phyloP scores from a whole-genome alignment of 2,329 filamentous ascomycete species.

The Fusarium solani-melongenae region DNA sequence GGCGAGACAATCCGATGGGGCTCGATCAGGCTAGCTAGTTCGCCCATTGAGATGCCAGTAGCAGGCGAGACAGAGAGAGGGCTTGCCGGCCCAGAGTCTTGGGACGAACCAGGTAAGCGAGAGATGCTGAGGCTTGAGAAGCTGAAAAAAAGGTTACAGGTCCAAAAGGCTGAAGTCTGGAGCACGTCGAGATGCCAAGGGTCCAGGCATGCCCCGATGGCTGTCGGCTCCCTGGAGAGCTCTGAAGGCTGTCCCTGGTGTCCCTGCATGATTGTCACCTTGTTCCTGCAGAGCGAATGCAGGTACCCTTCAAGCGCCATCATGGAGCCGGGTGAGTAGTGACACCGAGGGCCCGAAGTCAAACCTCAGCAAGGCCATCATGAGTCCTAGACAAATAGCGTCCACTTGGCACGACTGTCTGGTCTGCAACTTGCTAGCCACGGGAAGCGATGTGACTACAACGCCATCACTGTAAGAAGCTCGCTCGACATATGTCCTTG shows the following conservation, averaged over 20 bases:
- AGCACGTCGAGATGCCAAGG: conserved; percentile 25
- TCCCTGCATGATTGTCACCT: conserved; percentile 16
- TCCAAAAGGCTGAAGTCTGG: conserved; percentile 4
- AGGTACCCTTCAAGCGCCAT: conserved; percentile 11
- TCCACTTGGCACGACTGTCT: not conserved
- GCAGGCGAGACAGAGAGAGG: not conserved
- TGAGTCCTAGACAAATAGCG: not conserved
- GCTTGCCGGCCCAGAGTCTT: not conserved
- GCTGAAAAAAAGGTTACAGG: conserved; percentile 4
- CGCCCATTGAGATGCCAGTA: not conserved
- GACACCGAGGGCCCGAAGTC: conserved; percentile 6
- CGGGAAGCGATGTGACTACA: not conserved
- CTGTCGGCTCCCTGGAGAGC: conserved; percentile 14
- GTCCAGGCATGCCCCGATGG: conserved; percentile 27
- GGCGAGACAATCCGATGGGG: conserved; percentile 10
- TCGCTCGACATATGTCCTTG: not conserved
- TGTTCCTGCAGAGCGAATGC: conserved; percentile 24
- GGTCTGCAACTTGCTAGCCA: not conserved
- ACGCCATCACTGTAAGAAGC: not conserved
- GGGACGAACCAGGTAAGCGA: not conserved
- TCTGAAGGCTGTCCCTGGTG: not conserved
- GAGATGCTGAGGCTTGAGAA: not conserved
- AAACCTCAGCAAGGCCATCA: not conserved
- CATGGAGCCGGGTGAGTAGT: not conserved
- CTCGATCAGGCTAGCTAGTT: not conserved